Base-by-base conservation (phyloP, 495 filamentous ascomycete species). In the Pyronema domesticum region DNA sequence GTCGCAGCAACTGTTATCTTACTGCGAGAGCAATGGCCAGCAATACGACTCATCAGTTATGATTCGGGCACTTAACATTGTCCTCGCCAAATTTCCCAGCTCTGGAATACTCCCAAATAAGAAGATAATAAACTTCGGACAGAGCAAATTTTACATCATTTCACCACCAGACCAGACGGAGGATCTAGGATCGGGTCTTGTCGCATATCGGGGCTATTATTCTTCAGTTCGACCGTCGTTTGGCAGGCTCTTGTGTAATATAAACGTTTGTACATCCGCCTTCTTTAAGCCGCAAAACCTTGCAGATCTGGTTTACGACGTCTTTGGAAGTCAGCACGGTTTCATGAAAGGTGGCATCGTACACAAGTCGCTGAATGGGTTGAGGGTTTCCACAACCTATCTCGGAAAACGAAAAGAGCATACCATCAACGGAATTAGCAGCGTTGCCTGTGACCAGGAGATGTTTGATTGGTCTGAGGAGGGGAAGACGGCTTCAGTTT, bases 141-240 rank as follows among this genome's bases (percentile, higher is more conserved):
- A 37, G 56, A 59, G 17, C 63, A 68, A 63, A 30, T 65, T 59
- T 40, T 67, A 60, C 36, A 54, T 58, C 4, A 46, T 56, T 35
- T 49, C 53, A 34, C n/a, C n/a, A n/a, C n/a, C n/a, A n/a, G 35
- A 6, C 7, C 14, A 49, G 19, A 17, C 19, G 4, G 46, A 49
- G 7, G 46, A 53, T 19, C 57, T 71, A 4, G 69, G 69, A 30
- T 63, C 57, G 42, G 76, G 75, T 7, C 68, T 79, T 0, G 67
- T 72, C 23, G 76, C 72, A 1, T 58, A 74, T 10, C 67, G 75
- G 54, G 76, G 76, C 0, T 79, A 70, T 60, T 77, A 78, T 59
- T 65, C 74, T 18, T 78, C 75, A 58, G 72, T 75, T 23, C 72
- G 76, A 35, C 71, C 72, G 3, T 72, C 75, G 6, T 73, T 76